Evolutionary conservation across 2,329 filamentous ascomycete genomes (phyloP).

Genomic region (Cryphonectria japonica): DNA sequence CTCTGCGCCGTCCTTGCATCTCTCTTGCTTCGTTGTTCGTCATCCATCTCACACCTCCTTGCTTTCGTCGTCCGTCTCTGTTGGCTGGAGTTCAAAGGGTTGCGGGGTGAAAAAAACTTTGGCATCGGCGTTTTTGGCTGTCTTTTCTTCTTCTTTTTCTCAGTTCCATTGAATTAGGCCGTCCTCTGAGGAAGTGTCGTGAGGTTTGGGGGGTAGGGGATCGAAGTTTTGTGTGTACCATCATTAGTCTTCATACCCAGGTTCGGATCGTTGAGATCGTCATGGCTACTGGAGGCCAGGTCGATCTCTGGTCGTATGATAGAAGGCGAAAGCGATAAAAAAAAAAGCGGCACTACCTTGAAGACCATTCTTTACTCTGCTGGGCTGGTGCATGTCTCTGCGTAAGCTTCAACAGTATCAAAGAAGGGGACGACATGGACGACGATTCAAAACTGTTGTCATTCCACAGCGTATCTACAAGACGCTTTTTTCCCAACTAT

Average conservation of each 20-base stretch:
- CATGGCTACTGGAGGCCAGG: background rate
- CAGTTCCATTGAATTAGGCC: background rate
- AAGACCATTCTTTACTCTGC: background rate
- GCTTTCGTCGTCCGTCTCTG: constrained; percentile 5
- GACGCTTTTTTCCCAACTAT: constrained; percentile 5
- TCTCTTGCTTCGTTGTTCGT: background rate
- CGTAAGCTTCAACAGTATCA: background rate
- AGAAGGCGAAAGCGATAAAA: background rate
- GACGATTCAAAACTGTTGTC: background rate
- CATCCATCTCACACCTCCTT: constrained; percentile 16
- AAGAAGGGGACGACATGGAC: background rate
- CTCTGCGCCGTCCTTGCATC: background rate
- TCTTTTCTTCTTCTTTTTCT: background rate
- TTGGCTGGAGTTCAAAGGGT: constrained; percentile 28
- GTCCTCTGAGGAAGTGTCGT: background rate
- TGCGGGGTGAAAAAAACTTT: constrained; percentile 14
- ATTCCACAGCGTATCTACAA: constrained; percentile 10
- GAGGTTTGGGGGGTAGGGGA: background rate
- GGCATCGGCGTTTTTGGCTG: constrained; percentile 29
- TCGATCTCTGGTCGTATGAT: constrained; percentile 1
- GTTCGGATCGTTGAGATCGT: background rate
- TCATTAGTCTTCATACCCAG: constrained; percentile 12
- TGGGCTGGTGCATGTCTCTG: background rate
- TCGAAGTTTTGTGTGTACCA: constrained; percentile 2
- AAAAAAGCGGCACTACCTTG: background rate